Evolutionary conservation across 164 flowering plant genomes (phyloP), one percentile per base, ranked within the genome.

Genomic region (Vitis amurensis): DNA sequence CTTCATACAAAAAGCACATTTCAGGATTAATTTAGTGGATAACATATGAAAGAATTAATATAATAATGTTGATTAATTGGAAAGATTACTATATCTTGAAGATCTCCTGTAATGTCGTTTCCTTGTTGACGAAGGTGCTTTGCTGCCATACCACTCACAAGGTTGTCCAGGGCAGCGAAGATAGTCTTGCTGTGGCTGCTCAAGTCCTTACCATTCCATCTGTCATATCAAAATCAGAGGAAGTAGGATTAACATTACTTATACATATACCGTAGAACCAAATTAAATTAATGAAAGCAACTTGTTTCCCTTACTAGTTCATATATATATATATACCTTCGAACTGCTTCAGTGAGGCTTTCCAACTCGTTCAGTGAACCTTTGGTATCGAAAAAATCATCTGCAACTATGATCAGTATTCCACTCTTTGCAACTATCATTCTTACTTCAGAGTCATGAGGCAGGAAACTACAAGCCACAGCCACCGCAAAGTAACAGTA

Each of bases 191-290:
- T 19, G 13, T 76, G 81, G 1, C 84, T 81, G 2, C 57, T 55
- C 74, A 84, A 69, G 29, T 74, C 76, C 23, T 64, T 68, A 1
- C 64, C 68, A 55, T 80, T 76, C 87, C 87, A 84, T 71, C 87
- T 84, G 73, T 37, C 44, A 37, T 6, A 37, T 37, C 5, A 6
- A 37, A 37, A 37, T 37, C 7, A 0, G 44, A 3, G 44, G 44
- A 37, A 37, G 44, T 4, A 4, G 7, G 44, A 37, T 37, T 3
- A 37, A 6, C 7, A 37, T 6, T 37, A 37, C 44, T 37, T 37
- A 23, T 37, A 37, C 44, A 1, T 37, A 1, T 23, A 23, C 27
- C 1, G 27, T 2, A 1, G 27, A 23, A 23, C 27, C 27, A 0
- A 1, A 23, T 37, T 37, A 37, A 37, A 9, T 51, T 9, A 51